Evolutionary conservation across 805 yeast genomes (phyloP), one percentile per base, ranked within the genome.

Genomic region (Dipodascopsis tothii): DNA sequence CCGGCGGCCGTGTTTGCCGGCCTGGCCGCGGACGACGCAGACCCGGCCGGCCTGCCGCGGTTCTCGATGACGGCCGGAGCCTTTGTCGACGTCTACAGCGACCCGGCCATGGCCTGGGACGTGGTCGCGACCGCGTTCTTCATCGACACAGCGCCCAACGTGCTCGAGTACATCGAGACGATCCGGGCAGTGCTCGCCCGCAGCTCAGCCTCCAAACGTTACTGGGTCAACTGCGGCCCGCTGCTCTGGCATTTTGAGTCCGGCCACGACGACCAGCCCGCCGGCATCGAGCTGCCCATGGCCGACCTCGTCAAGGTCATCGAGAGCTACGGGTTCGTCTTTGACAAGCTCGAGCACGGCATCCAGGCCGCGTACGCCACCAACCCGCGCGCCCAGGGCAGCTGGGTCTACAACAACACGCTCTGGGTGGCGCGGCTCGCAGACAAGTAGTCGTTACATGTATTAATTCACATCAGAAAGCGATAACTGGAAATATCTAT

Each of bases 191-290:
- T 78, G 30, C 61, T 69, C 14, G 66, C 66, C n/a, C 70, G 70
- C 3, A 63, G 65, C 16, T n/a, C 47, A 9, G 16, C 14, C 14
- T 18, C 17, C 3, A 35, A 25, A 14, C 79, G 84, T 0, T 70
- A 72, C 37, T 90, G 97, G 97, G 77, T 90, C 51, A 90, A 92
- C 59, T 70, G 80, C 14, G 98, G 98, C 0, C 98, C 98, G 0
- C 68, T 92, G 48, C 81, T 88, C 61, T 90, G 92, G 68, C 96
- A 96, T 1, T 78, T 86, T 3, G 23, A 21, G 3, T 40, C 33
- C n/a, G 14, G 39, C 2, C 20, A 35, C n/a, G 86, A 37, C 80
- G 30, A 25, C 14, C 11, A 14, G 11, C 11, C 30, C 9, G 30
- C 9, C 30, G 30, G 30, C 11, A 78, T 25, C 1, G 95, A 88